phyloP scores from a whole-genome alignment of 129 eudicot genomes.

The Tagetes erecta region DNA sequence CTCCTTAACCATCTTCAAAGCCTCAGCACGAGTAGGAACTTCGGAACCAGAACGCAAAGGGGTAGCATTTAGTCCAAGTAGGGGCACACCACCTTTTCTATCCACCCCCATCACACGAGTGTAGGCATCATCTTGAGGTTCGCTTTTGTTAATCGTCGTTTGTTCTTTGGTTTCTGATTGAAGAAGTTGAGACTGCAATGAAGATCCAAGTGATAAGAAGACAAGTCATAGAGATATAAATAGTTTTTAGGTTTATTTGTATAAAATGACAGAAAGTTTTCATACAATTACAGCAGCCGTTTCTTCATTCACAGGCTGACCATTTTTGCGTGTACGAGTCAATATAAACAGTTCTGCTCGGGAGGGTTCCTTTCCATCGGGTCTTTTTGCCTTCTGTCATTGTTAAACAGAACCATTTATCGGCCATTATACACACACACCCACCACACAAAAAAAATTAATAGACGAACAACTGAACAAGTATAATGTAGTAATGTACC shows the following conservation, averaged over 20 bases:
- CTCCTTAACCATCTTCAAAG: slow-evolving; percentile 45
- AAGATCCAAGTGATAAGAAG: slow-evolving; percentile 11
- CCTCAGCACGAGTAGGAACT: slow-evolving; percentile 42
- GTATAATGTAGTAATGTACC: slow-evolving; percentile 43
- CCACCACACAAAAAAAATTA: too few species aligned
- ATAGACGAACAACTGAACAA: neutral
- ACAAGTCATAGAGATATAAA: neutral
- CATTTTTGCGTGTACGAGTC: slow-evolving; percentile 60
- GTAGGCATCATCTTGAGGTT: slow-evolving; percentile 37
- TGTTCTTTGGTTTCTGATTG: slow-evolving; percentile 33
- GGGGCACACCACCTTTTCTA: slow-evolving; percentile 28
- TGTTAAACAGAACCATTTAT: slow-evolving; percentile 10
- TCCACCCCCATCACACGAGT: slow-evolving; percentile 39
- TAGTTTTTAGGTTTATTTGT: neutral
- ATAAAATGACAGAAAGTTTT: slow-evolving; percentile 3
- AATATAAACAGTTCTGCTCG: slow-evolving; percentile 51
- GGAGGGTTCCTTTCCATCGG: slow-evolving; percentile 59
- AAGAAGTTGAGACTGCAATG: slow-evolving; percentile 47
- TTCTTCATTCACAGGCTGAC: slow-evolving; percentile 58
- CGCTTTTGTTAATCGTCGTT: slow-evolving; percentile 20
- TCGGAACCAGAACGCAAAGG: slow-evolving; percentile 23
- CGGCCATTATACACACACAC: neutral
- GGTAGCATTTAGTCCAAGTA: slow-evolving; percentile 29
- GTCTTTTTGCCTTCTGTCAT: slow-evolving; percentile 44
- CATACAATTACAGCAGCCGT: slow-evolving; percentile 56